These are phyloP conservation scores for Avena insularis DNA, from an alignment of 176 grass and related monocot species.

Conservation along the genomic window DNA sequence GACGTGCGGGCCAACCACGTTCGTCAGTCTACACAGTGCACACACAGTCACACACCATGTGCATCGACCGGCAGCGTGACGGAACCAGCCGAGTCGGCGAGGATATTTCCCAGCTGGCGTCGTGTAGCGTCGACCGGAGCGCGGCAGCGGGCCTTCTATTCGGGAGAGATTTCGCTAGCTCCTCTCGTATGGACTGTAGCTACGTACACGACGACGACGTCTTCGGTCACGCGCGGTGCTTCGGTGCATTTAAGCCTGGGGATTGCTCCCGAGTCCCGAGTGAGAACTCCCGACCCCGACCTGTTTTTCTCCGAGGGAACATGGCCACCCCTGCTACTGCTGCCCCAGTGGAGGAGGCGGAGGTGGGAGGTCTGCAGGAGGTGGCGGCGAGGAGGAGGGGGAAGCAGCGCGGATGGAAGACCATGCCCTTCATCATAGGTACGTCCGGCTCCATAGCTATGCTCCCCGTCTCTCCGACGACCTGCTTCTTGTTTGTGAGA, in stretches of 20 bases:
- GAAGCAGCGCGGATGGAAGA: constrained; percentile 25
- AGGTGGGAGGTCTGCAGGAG: neutral
- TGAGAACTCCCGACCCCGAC: neutral
- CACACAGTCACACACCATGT: too few species aligned
- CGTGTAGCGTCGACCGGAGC: neutral
- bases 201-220: neutral
- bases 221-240: neutral
- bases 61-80: neutral
- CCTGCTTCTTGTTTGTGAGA: neutral
- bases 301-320: neutral
- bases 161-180: neutral
- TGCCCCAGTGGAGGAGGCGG: neutral
- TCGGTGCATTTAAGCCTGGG: neutral
- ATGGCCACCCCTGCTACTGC: neutral
- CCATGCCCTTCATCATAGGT: constrained; percentile 46
- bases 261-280: neutral
- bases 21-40: neutral
- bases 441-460: neutral
- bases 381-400: neutral
- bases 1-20: neutral
- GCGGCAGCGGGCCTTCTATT: neutral
- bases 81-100: neutral
- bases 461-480: neutral
- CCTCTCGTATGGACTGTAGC: neutral
- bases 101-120: neutral